Percentiles rank a stretch among this genome's conserved stretches.
Conservation (phyloP, 2,329 filamentous ascomycete species). For the Trichoderma simmonsii region DNA sequence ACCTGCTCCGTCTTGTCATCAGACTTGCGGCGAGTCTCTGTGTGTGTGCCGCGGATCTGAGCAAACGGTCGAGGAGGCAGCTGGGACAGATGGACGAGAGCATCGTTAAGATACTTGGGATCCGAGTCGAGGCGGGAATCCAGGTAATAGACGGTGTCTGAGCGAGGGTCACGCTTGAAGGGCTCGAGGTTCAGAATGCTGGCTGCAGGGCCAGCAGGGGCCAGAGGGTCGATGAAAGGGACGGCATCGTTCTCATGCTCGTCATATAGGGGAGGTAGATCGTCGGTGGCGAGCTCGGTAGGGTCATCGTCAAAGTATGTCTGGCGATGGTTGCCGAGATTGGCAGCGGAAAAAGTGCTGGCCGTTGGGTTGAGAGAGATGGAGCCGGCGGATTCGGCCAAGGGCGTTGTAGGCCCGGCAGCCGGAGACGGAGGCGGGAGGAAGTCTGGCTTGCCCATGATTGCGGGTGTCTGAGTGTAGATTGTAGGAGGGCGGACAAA, state of each 20-base stretch:
- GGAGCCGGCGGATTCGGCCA: slow-evolving; percentile 29
- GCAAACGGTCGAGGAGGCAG: slow-evolving; percentile 54
- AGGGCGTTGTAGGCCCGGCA: slow-evolving; percentile 20
- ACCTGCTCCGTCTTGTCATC: slow-evolving; percentile 42
- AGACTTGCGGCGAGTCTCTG: slow-evolving; percentile 32
- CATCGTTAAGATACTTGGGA: slow-evolving; percentile 40
- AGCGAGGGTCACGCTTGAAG: slow-evolving; percentile 32
- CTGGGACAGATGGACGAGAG: slow-evolving; percentile 43
- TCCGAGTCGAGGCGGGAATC: slow-evolving; percentile 45
- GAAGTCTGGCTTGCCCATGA: slow-evolving; percentile 29
- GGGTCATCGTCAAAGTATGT: slow-evolving; percentile 38
- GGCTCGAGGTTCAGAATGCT: slow-evolving; percentile 25
- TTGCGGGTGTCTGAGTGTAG: neutral
- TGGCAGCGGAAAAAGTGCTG: slow-evolving; percentile 21
- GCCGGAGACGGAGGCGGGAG: slow-evolving; percentile 10
- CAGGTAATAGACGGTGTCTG: slow-evolving; percentile 42
- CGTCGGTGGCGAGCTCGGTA: slow-evolving; percentile 35
- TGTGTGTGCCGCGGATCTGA: slow-evolving; percentile 52
- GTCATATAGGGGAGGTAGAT: slow-evolving; percentile 46
- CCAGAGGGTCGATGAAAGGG: slow-evolving; percentile 26
- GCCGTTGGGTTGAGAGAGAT: slow-evolving; percentile 26
- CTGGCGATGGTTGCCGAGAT: slow-evolving; percentile 19
- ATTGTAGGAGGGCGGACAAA: neutral
- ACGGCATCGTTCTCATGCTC: slow-evolving; percentile 32
- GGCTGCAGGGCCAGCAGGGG: slow-evolving; percentile 27